phyloP scores from a whole-genome alignment of 2,329 filamentous ascomycete genomes.

The Xylaria sp. region DNA sequence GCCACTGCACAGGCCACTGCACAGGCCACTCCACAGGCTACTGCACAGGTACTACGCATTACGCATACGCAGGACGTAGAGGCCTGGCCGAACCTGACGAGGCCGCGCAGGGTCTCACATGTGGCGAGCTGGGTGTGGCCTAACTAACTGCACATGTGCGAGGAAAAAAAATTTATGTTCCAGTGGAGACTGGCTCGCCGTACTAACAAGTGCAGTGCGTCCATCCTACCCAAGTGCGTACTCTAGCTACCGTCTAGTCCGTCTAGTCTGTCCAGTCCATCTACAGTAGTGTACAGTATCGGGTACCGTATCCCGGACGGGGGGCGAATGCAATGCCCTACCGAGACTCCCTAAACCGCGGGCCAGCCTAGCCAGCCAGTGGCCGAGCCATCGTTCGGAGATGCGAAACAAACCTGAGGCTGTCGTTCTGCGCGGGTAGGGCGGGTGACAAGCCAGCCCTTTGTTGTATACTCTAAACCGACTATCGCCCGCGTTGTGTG shows the following conservation, averaged over 20 bases:
- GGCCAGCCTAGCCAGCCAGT: neutral
- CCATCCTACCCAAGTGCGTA: too few species aligned
- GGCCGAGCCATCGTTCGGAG: neutral
- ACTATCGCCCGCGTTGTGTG: neutral
- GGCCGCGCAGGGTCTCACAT: neutral
- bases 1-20: too few species aligned
- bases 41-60: too few species aligned
- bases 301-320: neutral
- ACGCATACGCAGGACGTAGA: neutral
- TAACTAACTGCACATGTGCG: neutral
- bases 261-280: too few species aligned
- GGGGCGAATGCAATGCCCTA: neutral
- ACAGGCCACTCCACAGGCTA: too few species aligned
- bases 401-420: slow-evolving; percentile 13
- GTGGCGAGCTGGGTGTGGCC: slow-evolving; percentile 12
- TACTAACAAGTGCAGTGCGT: too few species aligned
- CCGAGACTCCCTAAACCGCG: neutral
- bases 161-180: neutral
- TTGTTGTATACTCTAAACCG: neutral
- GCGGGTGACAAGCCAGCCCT: slow-evolving; percentile 7
- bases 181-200: slow-evolving; percentile 3
- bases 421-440: slow-evolving; percentile 4
- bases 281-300: too few species aligned
- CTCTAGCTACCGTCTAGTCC: too few species aligned
- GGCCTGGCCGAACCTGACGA: neutral